Percentiles rank a stretch among this genome's conserved stretches.
These are phyloP conservation scores for Phaeotremella fagi DNA, from an alignment of 768 basidiomycete species.

Conservation along the genomic window DNA sequence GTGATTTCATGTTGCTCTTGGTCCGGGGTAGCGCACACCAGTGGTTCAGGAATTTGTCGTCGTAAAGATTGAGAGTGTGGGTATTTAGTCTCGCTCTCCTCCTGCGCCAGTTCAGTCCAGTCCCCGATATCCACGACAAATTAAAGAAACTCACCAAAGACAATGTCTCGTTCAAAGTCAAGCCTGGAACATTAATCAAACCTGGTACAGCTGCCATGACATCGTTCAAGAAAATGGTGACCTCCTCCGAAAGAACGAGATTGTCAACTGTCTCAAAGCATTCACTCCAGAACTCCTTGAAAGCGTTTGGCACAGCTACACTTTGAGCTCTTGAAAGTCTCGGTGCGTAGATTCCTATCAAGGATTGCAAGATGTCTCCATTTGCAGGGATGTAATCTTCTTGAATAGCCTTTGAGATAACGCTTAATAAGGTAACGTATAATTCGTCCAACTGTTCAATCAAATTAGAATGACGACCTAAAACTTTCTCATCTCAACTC, in stretches of 20 bases:
- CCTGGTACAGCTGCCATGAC: constrained; percentile 32
- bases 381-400: constrained; percentile 11
- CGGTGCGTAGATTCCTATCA: constrained; percentile 29
- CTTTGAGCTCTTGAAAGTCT: constrained; percentile 23
- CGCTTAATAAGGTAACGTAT: constrained; percentile 23
- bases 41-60: not conserved
- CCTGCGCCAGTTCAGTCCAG: constrained; percentile 11
- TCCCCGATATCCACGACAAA: not conserved
- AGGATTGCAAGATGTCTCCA: constrained; percentile 16
- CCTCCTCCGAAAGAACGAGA: constrained; percentile 21
- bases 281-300: constrained; percentile 30
- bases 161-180: constrained; percentile 5
- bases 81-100: constrained; percentile 26
- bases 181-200: constrained; percentile 24
- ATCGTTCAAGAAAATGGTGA: constrained; percentile 22
- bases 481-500: not conserved
- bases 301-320: constrained; percentile 18
- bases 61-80: constrained; percentile 18
- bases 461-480: not conserved
- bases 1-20: constrained; percentile 1
- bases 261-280: constrained; percentile 11
- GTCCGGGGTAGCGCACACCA: not conserved
- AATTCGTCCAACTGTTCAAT: constrained; percentile 25
- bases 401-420: constrained; percentile 11
- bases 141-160: constrained; percentile 14